Percentiles rank a stretch among this genome's conserved stretches.
phyloP scores from a whole-genome alignment of 1,284 basidiomycete species.

The Ganoderma resinaceum region DNA sequence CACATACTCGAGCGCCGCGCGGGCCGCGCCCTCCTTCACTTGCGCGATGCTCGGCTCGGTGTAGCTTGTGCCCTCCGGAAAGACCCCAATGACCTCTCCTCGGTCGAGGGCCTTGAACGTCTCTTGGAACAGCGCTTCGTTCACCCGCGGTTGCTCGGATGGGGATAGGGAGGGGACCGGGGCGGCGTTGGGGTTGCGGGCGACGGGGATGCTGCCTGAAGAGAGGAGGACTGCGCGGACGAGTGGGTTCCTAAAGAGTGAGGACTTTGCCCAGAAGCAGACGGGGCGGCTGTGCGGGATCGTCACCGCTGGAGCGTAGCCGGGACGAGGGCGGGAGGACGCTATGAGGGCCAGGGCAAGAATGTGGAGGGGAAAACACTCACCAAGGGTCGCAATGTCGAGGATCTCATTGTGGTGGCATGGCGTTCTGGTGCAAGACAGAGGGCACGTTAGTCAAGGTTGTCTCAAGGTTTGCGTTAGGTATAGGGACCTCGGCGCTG shows the following conservation, averaged over 20 bases:
- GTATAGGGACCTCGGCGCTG: neutral
- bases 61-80: constrained; percentile 92
- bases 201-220: constrained; percentile 95
- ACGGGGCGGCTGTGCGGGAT: constrained; percentile 82
- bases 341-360: constrained; percentile 1
- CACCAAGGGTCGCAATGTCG: constrained; percentile 83
- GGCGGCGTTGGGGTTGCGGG: constrained; percentile 77
- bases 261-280: constrained; percentile 93
- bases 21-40: constrained; percentile 94
- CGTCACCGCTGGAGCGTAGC: constrained; percentile 59
- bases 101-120: constrained; percentile 86
- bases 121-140: constrained; percentile 76
- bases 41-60: constrained; percentile 92
- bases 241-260: constrained; percentile 83
- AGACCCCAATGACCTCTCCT: constrained; percentile 90
- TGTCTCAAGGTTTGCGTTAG: neutral
- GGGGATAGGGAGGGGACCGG: constrained; percentile 21
- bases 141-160: constrained; percentile 79
- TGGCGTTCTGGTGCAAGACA: constrained; percentile 60
- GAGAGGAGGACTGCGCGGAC: constrained; percentile 78
- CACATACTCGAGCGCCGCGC: constrained; percentile 92
- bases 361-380: constrained; percentile 39
- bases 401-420: constrained; percentile 94
- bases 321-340: neutral
- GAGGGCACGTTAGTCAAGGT: neutral